These are phyloP conservation scores for Fusarium sp. DNA, from an alignment of 2,329 filamentous ascomycete genomes.

Conservation along the genomic window DNA sequence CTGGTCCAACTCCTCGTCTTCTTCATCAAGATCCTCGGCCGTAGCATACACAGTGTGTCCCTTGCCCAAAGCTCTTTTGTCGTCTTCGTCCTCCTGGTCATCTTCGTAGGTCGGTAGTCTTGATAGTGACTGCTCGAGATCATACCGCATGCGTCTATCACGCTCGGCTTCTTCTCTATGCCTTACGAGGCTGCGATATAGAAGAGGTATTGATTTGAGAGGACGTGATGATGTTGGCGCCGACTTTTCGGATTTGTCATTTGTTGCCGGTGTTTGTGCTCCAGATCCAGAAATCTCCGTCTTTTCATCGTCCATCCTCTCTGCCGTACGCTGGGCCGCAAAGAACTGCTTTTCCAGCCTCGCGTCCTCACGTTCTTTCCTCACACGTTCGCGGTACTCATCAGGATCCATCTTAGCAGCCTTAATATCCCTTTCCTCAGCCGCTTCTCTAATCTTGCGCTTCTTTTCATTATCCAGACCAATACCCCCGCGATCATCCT, in stretches of 20 bases:
- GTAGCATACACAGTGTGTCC: constrained; percentile 65
- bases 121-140: constrained; percentile 73
- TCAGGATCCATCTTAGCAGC: constrained; percentile 71
- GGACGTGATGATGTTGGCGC: constrained; percentile 59
- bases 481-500: constrained; percentile 84
- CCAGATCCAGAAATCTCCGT: constrained; percentile 13
- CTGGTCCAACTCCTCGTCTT: constrained; percentile 81
- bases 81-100: constrained; percentile 77
- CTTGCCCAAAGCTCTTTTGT: constrained; percentile 74
- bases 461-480: constrained; percentile 87
- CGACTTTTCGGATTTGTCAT: constrained; percentile 44
- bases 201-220: constrained; percentile 76
- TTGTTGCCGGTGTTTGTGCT: constrained; percentile 26
- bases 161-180: constrained; percentile 76
- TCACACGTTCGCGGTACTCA: constrained; percentile 78
- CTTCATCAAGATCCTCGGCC: constrained; percentile 78
- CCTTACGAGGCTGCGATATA: constrained; percentile 82
- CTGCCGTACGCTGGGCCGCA: constrained; percentile 84
- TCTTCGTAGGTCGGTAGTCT: constrained; percentile 74
- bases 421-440: constrained; percentile 67
- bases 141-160: constrained; percentile 71
- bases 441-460: constrained; percentile 74
- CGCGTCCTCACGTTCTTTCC: constrained; percentile 75
- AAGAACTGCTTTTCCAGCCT: constrained; percentile 75
- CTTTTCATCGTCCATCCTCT: constrained; percentile 75